Evolutionary conservation across 202 grass and related monocot species (phyloP).

Genomic region (Zizania palustris): DNA sequence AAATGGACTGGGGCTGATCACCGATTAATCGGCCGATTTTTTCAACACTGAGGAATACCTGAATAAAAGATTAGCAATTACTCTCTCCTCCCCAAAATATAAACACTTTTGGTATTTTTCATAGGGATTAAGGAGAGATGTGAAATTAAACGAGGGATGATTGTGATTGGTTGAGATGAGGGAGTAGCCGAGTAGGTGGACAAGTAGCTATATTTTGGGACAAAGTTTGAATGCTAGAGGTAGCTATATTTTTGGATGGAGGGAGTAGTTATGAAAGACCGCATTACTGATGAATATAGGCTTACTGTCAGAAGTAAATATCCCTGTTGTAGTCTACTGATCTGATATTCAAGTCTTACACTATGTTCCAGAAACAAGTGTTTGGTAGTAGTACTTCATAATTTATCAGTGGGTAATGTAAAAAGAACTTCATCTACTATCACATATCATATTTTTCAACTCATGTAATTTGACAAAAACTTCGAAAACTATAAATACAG

Average conservation of each 20-base stretch:
- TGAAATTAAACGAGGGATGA: too few species aligned
- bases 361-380: slow-evolving; percentile 14
- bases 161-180: too few species aligned
- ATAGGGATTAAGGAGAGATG: too few species aligned
- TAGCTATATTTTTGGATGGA: too few species aligned
- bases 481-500: not conserved
- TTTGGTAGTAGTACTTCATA: slow-evolving; percentile 1
- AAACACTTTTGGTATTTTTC: too few species aligned
- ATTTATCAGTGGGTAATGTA: slow-evolving; percentile 10
- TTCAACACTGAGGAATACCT: too few species aligned
- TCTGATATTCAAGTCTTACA: slow-evolving; percentile 25
- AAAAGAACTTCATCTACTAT: not conserved
- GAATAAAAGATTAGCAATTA: slow-evolving; percentile 12
- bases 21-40: too few species aligned
- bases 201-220: too few species aligned
- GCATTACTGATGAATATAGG: slow-evolving; percentile 25
- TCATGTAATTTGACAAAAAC: not conserved
- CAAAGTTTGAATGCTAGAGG: too few species aligned
- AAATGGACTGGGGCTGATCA: too few species aligned
- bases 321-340: not conserved
- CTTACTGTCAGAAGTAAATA: slow-evolving; percentile 4
- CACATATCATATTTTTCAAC: not conserved
- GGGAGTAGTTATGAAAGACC: not conserved
- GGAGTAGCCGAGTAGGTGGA: too few species aligned
- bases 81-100: too few species aligned